Base-by-base conservation (phyloP, 2,329 filamentous ascomycete genomes). In the Colletotrichum sojae region DNA sequence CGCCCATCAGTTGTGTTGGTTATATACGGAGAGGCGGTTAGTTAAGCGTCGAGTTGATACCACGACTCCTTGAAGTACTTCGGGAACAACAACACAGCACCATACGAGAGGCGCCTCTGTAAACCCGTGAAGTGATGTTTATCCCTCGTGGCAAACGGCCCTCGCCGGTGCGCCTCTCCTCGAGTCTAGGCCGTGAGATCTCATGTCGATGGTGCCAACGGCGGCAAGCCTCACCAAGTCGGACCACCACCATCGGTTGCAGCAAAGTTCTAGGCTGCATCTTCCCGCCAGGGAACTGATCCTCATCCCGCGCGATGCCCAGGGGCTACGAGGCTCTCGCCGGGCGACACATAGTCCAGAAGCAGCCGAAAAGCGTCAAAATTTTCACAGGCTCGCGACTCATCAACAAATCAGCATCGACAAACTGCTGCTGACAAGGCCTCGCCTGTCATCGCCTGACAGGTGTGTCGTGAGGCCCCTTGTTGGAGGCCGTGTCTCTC, bases 241-340 rank as follows among this genome's bases (percentile, higher is more conserved):
- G 15, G 27, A 2, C 39, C 20, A 27, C 52, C 52, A 27, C 36
- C 46, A 51, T 39, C 59, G 59, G 64, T 20, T 46, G 12, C n/a
- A 63, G 52, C 64, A 52, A 59, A 67, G 22, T 40, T 58, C 48
- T 2, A 58, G 65, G 18, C 65, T 53, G 65, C 53, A 48, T 59
- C 31, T 48, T 36, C 15, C 18, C 10, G 27, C 60, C 51, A 36
- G 60, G 60, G 6, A 59, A 9, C 6, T n/a, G 39, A 59, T 64
- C 54, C 60, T 68, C 65, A 64, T 62, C 48, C 54, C 65, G 25
- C 48, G 53, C 45, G n/a, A 15, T 25, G 36, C 49, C 6, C 27
- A n/a, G 31, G 59, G 51, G 58, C n/a, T 25, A 13, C 6, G n/a
- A 31, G 20, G 43, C 31, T 16, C 15, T 22, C 31, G 25, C 20